A percentile compares a stretch with the other conserved stretches of the same genome.
phyloP scores from a whole-genome alignment of 176 grass and related monocot genomes.

The Carex pumila region DNA sequence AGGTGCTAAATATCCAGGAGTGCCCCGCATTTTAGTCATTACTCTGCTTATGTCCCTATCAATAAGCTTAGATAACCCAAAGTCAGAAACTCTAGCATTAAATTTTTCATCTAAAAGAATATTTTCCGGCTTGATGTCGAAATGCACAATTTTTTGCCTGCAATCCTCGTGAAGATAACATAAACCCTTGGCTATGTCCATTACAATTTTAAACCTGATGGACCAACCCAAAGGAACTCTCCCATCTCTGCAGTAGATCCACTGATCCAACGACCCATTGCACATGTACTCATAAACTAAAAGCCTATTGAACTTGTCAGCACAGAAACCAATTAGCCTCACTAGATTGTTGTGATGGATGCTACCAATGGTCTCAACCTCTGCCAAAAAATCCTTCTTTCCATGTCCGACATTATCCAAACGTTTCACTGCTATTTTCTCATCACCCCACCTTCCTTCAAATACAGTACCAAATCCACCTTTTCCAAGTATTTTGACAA shows the following conservation, averaged over 20 bases:
- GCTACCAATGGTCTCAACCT: constrained; percentile 44
- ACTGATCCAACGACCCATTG: constrained; percentile 43
- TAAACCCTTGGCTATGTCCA: constrained; percentile 37
- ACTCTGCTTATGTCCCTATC: constrained; percentile 37
- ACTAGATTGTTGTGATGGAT: constrained; percentile 55
- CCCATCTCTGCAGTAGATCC: constrained; percentile 34
- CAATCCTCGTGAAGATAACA: constrained; percentile 64
- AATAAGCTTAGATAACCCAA: constrained; percentile 57
- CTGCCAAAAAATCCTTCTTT: constrained; percentile 45
- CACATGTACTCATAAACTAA: constrained; percentile 47
- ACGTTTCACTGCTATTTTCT: constrained; percentile 39
- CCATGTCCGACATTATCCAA: constrained; percentile 34
- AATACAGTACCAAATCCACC: constrained; percentile 48
- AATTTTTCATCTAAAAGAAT: constrained; percentile 64
- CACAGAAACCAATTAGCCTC: constrained; percentile 44
- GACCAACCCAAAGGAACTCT: constrained; percentile 32
- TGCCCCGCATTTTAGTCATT: constrained; percentile 39
- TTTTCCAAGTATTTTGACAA: constrained; percentile 24
- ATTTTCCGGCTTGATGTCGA: constrained; percentile 61
- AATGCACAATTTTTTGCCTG: constrained; percentile 45
- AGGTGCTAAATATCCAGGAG: constrained; percentile 54
- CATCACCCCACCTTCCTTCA: constrained; percentile 4
- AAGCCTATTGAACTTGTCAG: constrained; percentile 31
- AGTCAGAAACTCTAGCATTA: constrained; percentile 49
- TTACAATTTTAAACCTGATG: constrained; percentile 26